Percentiles rank a stretch among this genome's conserved stretches.
These are phyloP conservation scores for Tetradesmus lagerheimii DNA, from an alignment of 139 green algal genomes.

Conservation along the genomic window DNA sequence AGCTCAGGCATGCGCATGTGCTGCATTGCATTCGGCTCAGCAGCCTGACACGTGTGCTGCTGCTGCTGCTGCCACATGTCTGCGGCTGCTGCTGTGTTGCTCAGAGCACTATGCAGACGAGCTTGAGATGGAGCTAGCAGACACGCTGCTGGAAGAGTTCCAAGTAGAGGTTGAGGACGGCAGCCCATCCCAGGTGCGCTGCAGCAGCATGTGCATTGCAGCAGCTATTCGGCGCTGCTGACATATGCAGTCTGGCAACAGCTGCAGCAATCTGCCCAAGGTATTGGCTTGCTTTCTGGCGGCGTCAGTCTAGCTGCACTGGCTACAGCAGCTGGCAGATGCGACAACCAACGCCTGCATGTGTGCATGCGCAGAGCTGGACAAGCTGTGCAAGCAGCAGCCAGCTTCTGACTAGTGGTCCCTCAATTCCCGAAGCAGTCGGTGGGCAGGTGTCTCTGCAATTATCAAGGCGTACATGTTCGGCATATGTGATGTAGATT, in stretches of 20 bases:
- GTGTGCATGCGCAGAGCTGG: no score
- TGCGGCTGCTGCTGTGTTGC: not conserved
- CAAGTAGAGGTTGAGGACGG: slow-evolving; percentile 82
- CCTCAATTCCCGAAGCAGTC: no score
- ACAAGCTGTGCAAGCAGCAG: no score
- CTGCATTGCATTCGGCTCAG: not conserved
- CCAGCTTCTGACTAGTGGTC: no score
- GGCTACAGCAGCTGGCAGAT: no score
- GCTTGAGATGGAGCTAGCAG: slow-evolving; percentile 79
- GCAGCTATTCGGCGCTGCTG: not conserved
- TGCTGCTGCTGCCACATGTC: not conserved
- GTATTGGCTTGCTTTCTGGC: not conserved
- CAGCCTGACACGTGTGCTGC: not conserved
- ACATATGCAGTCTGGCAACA: not conserved
- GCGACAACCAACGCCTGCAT: no score
- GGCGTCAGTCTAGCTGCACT: not conserved
- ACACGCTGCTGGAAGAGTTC: slow-evolving; percentile 79
- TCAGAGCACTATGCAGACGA: slow-evolving; percentile 85
- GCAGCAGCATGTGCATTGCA: not conserved
- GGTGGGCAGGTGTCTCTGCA: no score
- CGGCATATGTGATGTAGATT: no score
- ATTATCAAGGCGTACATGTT: no score
- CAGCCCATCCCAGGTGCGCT: slow-evolving; percentile 68
- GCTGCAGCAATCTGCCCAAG: not conserved
- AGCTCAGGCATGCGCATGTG: no score